Conservation (phyloP, 1,284 basidiomycete species). For the Ganoderma lucidum region DNA sequence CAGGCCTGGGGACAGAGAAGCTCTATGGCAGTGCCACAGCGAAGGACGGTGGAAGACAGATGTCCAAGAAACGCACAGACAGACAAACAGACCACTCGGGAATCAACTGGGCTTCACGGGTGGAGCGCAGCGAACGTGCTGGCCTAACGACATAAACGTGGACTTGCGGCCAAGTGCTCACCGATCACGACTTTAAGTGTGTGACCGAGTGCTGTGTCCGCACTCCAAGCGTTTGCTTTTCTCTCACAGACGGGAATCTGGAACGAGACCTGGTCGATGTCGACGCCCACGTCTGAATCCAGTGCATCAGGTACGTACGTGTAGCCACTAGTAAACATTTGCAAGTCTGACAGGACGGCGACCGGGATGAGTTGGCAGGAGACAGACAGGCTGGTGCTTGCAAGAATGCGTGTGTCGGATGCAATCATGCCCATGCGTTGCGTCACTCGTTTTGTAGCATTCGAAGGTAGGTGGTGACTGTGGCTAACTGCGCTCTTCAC, state of each 20-base stretch:
- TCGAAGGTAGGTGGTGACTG: neutral
- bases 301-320: constrained; percentile 5
- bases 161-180: neutral
- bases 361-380: neutral
- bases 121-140: constrained; percentile 4
- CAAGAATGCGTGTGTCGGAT: neutral
- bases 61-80: neutral
- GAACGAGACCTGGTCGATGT: neutral
- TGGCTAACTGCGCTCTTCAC: neutral
- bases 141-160: neutral
- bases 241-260: neutral
- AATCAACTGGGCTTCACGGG: neutral
- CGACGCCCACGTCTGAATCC: neutral
- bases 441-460: neutral
- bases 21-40: constrained; percentile 4
- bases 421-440: neutral
- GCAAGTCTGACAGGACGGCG: neutral
- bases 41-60: neutral
- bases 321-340: neutral
- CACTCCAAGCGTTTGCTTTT: neutral
- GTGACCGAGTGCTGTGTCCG: constrained; percentile 1
- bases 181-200: neutral
- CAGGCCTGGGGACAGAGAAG: constrained; percentile 6
- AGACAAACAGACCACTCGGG: constrained; percentile 1
- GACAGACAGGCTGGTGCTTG: neutral